Base-by-base conservation (phyloP, 2,329 filamentous ascomycete species). In the Aspergillus sp. region DNA sequence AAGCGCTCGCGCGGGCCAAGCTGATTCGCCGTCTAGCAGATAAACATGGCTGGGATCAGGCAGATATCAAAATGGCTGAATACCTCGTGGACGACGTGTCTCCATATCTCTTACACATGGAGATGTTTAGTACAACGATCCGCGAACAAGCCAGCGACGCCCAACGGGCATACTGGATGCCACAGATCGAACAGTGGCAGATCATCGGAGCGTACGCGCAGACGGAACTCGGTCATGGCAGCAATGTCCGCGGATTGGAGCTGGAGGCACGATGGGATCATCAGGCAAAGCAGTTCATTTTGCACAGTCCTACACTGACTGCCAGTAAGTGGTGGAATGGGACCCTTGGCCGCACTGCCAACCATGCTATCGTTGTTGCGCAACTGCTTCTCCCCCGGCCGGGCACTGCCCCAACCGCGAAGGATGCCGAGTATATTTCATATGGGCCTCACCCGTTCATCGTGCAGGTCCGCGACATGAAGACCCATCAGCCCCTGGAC, bases 271-370 rank as follows among this genome's bases (percentile, higher is more conserved):
- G 66, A 29, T 81, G 76, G 75, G 73, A 80, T 58, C 66, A 67
- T 1, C 59, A 67, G 21, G 67, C 65, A 5, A 75, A 76, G 53
- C 72, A 78, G 31, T 81, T 81, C 53, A 66, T 77, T 29, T 68
- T 81, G 13, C 77, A 81, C 62, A 80, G 77, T 55, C 79, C 79
- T 10, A 76, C 75, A 21, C 62, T 81, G 17, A 81, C 78, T 1
- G 75, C 79, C 2, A 79, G 75, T 58, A 81, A 81, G 64, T 81
- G 77, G 78, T 81, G 79, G 78, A 81, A 81, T 62, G 79, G 78
- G 1, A 73, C 74, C 1, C 71, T 81, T 67, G 78, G 78, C 2
- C 68, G 78, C 20, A 79, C 77, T n/a, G 79, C 78, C n/a, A 81
- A 79, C 50, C 77, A 81, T 69, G 75, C 78, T 23, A 80, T 82